Conservation (phyloP, 345 rosid genomes). For the Cardiospermum halicacabum region DNA sequence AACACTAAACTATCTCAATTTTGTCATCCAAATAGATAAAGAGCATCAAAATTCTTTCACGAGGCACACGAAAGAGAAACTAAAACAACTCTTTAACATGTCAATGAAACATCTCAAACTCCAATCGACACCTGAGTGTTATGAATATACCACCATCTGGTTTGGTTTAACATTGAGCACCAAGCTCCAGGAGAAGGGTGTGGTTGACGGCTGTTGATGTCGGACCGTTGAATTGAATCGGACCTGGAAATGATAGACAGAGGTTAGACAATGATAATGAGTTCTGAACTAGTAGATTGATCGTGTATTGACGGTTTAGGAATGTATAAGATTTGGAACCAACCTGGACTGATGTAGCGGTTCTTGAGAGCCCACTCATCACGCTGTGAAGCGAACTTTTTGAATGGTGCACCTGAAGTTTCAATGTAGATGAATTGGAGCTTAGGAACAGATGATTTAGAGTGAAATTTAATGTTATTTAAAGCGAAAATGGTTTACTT, state of each 20-base stretch:
- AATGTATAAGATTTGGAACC: conserved; percentile 19
- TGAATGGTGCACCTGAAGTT: conserved; percentile 80
- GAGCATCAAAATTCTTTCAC: not conserved
- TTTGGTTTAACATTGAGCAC: conserved; percentile 42
- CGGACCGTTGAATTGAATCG: conserved; percentile 84
- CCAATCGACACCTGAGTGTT: not conserved
- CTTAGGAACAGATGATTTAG: not conserved
- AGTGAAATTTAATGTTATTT: not conserved
- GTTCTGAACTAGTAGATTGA: not conserved
- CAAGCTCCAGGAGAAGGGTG: conserved; percentile 76
- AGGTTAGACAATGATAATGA: not conserved
- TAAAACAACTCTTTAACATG: not conserved
- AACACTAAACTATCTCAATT: not conserved
- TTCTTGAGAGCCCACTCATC: conserved; percentile 88
- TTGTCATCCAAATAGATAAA: not conserved
- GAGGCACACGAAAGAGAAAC: not conserved
- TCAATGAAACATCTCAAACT: not conserved
- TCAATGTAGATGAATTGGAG: not conserved
- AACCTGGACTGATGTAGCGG: conserved; percentile 87
- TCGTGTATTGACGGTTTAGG: not conserved
- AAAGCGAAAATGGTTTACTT: not conserved
- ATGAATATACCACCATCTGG: not conserved
- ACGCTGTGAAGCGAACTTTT: conserved; percentile 60
- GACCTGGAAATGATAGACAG: conserved; percentile 41
- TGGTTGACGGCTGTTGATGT: conserved; percentile 54